Evolutionary conservation across 768 basidiomycete species (phyloP).

Genomic region (Psilocybe cyanescens): DNA sequence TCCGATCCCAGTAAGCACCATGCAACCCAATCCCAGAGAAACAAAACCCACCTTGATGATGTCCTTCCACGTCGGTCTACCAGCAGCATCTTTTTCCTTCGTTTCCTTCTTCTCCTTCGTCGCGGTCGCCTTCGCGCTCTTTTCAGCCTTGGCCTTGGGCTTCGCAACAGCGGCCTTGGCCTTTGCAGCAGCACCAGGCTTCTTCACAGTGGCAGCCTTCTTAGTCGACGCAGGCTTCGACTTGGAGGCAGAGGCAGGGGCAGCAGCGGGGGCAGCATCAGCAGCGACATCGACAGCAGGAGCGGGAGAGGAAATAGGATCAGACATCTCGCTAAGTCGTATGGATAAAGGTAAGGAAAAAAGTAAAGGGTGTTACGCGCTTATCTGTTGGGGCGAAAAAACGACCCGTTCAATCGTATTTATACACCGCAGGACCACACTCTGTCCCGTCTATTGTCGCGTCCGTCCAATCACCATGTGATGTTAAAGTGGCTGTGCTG

Average conservation of each 20-base stretch:
- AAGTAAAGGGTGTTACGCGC: too few species aligned
- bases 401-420: slow-evolving; percentile 26
- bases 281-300: slow-evolving; percentile 6
- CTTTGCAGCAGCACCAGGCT: slow-evolving; percentile 24
- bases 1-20: slow-evolving; percentile 1
- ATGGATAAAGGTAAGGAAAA: too few species aligned
- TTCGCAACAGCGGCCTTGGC: slow-evolving; percentile 10
- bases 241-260: slow-evolving; percentile 14
- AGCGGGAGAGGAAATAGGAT: slow-evolving; percentile 12
- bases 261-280: slow-evolving; percentile 7
- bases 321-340: neutral
- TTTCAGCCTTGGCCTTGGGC: neutral
- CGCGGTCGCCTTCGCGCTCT: slow-evolving; percentile 3
- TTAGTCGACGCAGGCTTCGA: slow-evolving; percentile 23
- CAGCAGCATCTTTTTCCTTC: neutral
- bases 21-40: neutral
- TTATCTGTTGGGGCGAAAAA: neutral
- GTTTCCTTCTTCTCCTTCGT: slow-evolving; percentile 27
- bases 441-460: neutral
- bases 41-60: slow-evolving; percentile 48
- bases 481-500: slow-evolving; percentile 40
- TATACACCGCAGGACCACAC: slow-evolving; percentile 22
- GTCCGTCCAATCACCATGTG: slow-evolving; percentile 19
- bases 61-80: slow-evolving; percentile 58
- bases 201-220: slow-evolving; percentile 19